Evolutionary conservation across 139 green algal species (phyloP).

Genomic region (Haematococcus sp.): DNA sequence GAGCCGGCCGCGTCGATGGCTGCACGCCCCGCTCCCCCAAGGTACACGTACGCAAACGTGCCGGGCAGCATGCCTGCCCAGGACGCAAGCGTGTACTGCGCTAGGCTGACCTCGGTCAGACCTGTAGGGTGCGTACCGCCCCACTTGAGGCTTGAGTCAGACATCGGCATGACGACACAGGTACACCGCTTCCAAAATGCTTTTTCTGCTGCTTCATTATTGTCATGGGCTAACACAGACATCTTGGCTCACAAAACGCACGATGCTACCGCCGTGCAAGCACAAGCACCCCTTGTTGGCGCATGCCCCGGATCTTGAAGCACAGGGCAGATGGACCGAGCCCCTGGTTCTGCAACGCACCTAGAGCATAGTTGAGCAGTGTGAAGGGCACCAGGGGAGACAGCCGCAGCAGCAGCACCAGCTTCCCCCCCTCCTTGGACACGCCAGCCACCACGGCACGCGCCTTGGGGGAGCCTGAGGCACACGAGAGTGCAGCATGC

Average conservation of each 20-base stretch:
- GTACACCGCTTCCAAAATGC: too few species aligned
- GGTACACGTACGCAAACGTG: conserved; percentile 77
- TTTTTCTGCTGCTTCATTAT: too few species aligned
- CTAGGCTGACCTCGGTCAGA: conserved; percentile 54
- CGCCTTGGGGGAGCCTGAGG: not conserved
- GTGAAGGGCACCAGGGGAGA: conserved; percentile 73
- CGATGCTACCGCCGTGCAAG: too few species aligned
- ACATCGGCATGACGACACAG: too few species aligned
- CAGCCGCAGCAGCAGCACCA: conserved; percentile 77
- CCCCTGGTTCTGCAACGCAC: too few species aligned
- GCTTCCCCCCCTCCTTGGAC: conserved; percentile 38
- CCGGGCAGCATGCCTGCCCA: conserved; percentile 82
- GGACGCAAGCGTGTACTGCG: conserved; percentile 63
- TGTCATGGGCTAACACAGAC: too few species aligned
- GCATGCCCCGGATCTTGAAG: not conserved
- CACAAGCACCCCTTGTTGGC: not conserved
- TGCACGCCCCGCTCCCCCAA: conserved; percentile 56
- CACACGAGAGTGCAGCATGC: not conserved
- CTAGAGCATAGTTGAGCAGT: conserved; percentile 72
- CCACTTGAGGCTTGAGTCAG: too few species aligned
- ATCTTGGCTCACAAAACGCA: too few species aligned
- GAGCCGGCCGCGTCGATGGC: conserved; percentile 44
- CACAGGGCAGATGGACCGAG: too few species aligned
- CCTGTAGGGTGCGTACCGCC: conserved; percentile 14
- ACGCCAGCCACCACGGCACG: conserved; percentile 4